Evolutionary conservation across 805 yeast genomes (phyloP), one percentile per base, ranked within the genome.

Genomic region (Barnettozyma californica): DNA sequence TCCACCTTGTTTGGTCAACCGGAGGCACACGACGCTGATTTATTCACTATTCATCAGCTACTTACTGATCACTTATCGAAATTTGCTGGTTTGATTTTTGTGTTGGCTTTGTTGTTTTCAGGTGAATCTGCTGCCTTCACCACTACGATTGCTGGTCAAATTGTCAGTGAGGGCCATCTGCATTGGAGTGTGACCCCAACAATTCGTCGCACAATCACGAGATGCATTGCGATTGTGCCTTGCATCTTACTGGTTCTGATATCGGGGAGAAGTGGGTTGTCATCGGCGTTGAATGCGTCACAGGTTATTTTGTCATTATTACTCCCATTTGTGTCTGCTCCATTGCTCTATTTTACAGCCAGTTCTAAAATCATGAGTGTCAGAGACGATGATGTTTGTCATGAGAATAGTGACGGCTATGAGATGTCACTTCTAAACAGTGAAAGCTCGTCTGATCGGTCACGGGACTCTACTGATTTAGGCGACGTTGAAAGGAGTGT

Each of bases 101-200:
- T 90, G 60, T 68, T 89, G 47, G 97, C 97, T 1, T 73, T 91
- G 57, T 68, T 91, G 40, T 84, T 87, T 51, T 80, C 87, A 1
- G 97, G 97, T 11, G 90, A 90, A 60, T 82, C 91, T 64, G 96
- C 97, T 1, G 97, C 97, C 34, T 87, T 92, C 29, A 96, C 90
- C n/a, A 89, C 95, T 63, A 90, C 97, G 0, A 72, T 90, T 53
- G 90, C 96, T 9, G 96, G 96, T 16, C 97, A 90, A 65, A 88
- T 89, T 88, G 94, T 90, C 10, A 83, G 88, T 62, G 97, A 90
- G 66, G 97, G 97, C 2, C 91, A 89, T 59, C 72, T 87, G 39
- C 76, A 78, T 54, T 87, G 96, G 87, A 71, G 84, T 9, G 73
- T 90, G 45, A 80, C 89, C 14, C 96, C 97, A 5, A 87, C 87